Evolutionary conservation across 2,329 filamentous ascomycete genomes (phyloP).

Genomic region (Dryadomyces sulphureus): DNA sequence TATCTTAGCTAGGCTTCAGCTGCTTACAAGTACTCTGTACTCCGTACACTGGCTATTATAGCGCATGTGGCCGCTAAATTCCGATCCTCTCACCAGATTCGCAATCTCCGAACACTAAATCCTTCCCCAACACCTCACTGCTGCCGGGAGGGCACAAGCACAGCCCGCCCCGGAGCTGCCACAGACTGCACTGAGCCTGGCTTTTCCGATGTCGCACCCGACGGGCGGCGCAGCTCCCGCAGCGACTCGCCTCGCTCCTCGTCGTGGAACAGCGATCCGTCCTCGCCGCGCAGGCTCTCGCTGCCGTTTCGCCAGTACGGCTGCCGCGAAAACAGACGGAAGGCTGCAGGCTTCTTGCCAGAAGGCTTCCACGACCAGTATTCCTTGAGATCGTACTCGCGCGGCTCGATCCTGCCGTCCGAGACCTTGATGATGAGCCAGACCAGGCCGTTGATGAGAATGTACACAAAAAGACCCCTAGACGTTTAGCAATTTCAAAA

Average conservation of each 20-base stretch:
- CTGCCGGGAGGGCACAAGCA: no score
- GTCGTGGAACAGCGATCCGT: conserved; percentile 3
- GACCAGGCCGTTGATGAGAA: conserved; percentile 32
- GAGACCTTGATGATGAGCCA: conserved; percentile 29
- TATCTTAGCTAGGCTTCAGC: no score
- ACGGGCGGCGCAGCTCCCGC: conserved; percentile 2
- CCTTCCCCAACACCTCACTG: no score
- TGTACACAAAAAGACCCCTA: conserved; percentile 39
- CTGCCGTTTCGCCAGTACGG: conserved; percentile 14
- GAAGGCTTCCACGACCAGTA: conserved; percentile 39
- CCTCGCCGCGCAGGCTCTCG: conserved; percentile 8
- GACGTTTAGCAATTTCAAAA: neutral
- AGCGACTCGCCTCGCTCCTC: conserved; percentile 6
- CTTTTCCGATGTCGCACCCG: conserved; percentile 2
- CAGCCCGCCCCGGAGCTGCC: conserved; percentile 2
- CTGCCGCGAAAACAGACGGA: conserved; percentile 20
- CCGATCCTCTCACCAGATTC: no score
- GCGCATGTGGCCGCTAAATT: no score
- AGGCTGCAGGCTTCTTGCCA: conserved; percentile 32
- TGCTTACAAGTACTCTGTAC: no score
- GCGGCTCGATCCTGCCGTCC: conserved; percentile 27
- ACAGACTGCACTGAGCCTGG: neutral
- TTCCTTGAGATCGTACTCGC: conserved; percentile 38
- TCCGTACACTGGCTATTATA: no score
- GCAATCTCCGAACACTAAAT: no score